Base-by-base conservation (phyloP, 192 early-diverging fungal species). In the Allomyces macrogynus region DNA sequence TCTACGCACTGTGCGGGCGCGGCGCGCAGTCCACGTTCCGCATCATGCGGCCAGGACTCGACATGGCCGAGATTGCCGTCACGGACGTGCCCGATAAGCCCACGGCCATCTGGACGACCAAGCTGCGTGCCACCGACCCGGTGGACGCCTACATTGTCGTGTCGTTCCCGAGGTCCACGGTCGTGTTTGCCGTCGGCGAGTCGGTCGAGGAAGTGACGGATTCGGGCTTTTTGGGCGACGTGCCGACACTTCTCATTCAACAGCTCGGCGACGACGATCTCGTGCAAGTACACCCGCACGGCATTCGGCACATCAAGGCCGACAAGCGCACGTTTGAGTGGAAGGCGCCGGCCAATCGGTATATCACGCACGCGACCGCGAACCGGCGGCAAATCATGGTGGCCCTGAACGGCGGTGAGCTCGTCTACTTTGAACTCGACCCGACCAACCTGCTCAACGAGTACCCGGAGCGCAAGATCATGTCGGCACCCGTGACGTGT, bases 341-440 rank as follows among this genome's bases (percentile, higher is more conserved):
- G 97, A 84, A 80, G 64, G 84, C 90, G 20, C 92, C 95, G 16
- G 77, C 76, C 27, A 82, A 81, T 57, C 80, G 82, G 64, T 71
- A 76, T 0, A 90, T 97, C 64, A 74, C 87, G 0, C 72, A 81
- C 18, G 95, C 91, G 0, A 84, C 91, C 0, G 88, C 85, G 60
- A 93, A 93, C 67, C 71, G 81, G 26, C 84, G 88, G 24, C 91
- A 92, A 67, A 87, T 90, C 7, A 81, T 85, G 0, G 85, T 97
- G 54, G 86, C 89, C 7, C 74, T 95, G 22, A 84, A 86, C 4
- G 82, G 87, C 23, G 90, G 87, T 5, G 92, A 91, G 65, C 69
- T 91, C 9, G 84, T 92, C 1, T 97, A 93, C 70, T 94, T 99
- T 77, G 93, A 97, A 75, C 78, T 99, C 61, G 90, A 97, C 73